Evolutionary conservation across 345 rosid genomes (phyloP), one percentile per base, ranked within the genome.

Genomic region (Toxicodendron radicans): DNA sequence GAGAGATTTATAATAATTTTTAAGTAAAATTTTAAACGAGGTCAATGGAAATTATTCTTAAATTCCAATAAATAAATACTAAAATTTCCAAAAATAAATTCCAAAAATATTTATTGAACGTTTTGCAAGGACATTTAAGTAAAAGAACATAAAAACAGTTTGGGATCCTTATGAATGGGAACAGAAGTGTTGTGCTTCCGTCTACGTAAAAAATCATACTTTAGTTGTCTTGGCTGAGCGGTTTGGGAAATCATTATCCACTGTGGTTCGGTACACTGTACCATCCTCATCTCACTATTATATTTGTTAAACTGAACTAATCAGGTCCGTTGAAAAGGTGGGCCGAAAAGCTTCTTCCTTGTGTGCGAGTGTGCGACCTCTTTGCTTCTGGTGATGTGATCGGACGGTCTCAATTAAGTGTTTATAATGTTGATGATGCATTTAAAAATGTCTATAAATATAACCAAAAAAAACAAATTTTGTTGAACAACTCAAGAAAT

Each of bases 81-180:
- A n/a, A n/a, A n/a, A n/a, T n/a, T n/a, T n/a, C n/a, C n/a, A n/a
- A n/a, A n/a, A n/a, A n/a, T n/a, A n/a, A n/a, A n/a, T n/a, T n/a
- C n/a, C n/a, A n/a, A n/a, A n/a, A n/a, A n/a, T n/a, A n/a, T n/a
- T 14, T 14, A 12, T 23, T 46, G 1, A 2, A 5, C 0, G 1
- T 8, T 3, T 11, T 3, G 61, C 4, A 33, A 14, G 66, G 66
- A 58, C 48, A 17, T 71, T 18, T 45, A 46, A 18, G 74, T 4
- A 46, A 71, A 48, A 59, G 24, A 0, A 27, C 41, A 10, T 17
- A 69, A 35, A 52, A 54, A 20, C 1, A 9, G 62, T 7, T 21
- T 30, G 13, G 10, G 9, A 48, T 71, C 58, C 74, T 46, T 13
- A 32, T 6, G 66, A 71, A 46, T 71, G 64, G 74, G 74, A 59